Evolutionary conservation across 345 rosid species (phyloP), one percentile per base, ranked within the genome.

Genomic region (Eucalyptus camaldulensis): DNA sequence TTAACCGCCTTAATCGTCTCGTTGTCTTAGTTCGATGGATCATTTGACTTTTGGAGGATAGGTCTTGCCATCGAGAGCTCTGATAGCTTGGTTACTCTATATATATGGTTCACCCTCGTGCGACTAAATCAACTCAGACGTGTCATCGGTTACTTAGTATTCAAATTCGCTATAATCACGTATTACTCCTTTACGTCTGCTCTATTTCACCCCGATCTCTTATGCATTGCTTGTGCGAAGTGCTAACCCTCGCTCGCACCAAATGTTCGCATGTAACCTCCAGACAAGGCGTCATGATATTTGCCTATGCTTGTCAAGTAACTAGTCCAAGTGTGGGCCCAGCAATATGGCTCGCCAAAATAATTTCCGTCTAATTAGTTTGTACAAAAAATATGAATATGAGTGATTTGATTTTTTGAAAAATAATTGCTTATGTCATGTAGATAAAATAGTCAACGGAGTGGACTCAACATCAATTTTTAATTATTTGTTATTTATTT

Each of bases 301-400:
- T 54, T 54, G 60, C 6, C 60, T 54, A 0, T 19, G 60, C 27
- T 54, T 8, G 60, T 54, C 60, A 54, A 22, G 60, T 22, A 22
- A 22, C 60, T 54, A 54, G 0, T 0, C 60, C 60, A 5, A 54
- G 25, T 54, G 60, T 21, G 60, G 58, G 60, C 0, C 11, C 60
- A 21, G 60, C 60, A 54, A 8, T 54, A 54, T 54, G 60, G 60
- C 12, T 54, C 5, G 12, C 60, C 60, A 2, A 54, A 54, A 54
- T 54, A 54, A 54, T 54, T 54, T 54, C 60, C 2, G 5, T 54
- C 60, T 54, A 21, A 54, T 51, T 51, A 51, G 54, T 51, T 51
- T 1, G 8, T 51, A 17, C 54, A 1, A 51, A 51, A 51, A 51
- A 0, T 51, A 51, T 51, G 54, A 49, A 49, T 49, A 12, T 49